Conservation (phyloP, 305 asterid species). For the Withania somnifera region DNA sequence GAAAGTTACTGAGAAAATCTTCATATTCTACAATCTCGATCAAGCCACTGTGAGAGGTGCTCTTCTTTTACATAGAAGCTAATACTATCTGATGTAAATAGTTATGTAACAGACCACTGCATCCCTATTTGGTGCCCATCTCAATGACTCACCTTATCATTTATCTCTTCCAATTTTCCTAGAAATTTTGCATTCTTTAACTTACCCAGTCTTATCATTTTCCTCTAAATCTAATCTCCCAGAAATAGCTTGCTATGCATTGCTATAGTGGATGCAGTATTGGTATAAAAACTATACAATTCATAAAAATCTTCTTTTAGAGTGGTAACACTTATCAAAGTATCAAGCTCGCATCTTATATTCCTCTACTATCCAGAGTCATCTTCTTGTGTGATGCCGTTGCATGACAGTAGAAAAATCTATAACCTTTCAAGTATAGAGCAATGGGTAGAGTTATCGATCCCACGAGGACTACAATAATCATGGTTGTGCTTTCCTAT, state of each 20-base stretch:
- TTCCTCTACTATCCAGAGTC: background rate
- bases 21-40: background rate
- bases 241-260: background rate
- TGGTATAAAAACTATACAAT: background rate
- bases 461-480: background rate
- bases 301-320: background rate
- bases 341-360: background rate
- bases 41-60: background rate
- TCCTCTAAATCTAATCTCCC: background rate
- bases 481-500: background rate
- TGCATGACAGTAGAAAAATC: background rate
- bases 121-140: background rate
- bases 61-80: background rate
- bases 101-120: background rate
- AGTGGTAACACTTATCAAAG: background rate
- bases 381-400: background rate
- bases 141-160: background rate
- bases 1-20: background rate
- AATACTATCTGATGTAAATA: background rate
- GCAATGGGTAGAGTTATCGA: background rate
- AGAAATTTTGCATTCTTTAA: background rate
- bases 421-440: background rate
- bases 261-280: background rate
- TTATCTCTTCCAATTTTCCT: background rate
- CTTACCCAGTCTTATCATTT: background rate